Percentiles rank a stretch among this genome's conserved stretches.
Evolutionary conservation across 1,284 basidiomycete genomes (phyloP).

Genomic region (Inonotus hispidus): DNA sequence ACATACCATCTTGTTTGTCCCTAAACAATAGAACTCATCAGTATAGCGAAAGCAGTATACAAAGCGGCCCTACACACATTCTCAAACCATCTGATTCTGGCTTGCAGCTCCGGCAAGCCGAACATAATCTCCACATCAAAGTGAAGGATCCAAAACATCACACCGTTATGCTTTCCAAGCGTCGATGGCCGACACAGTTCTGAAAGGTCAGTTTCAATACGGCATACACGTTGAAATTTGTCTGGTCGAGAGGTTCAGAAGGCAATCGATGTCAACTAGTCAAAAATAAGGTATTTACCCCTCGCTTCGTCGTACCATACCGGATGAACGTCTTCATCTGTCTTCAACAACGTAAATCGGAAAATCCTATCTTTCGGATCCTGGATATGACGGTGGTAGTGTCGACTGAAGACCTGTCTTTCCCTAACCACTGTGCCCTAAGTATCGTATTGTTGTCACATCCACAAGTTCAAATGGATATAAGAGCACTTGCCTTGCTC

Average conservation of each 20-base stretch:
- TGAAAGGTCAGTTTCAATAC: conserved; percentile 68
- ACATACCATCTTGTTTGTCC: conserved; percentile 60
- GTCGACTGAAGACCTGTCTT: neutral
- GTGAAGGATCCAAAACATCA: conserved; percentile 71
- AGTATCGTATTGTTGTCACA: too few species aligned
- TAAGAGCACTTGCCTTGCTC: conserved; percentile 2
- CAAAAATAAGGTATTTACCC: too few species aligned
- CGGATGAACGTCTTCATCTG: neutral
- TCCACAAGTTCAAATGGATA: too few species aligned
- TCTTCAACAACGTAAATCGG: too few species aligned
- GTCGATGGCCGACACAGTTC: conserved; percentile 44
- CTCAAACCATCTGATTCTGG: conserved; percentile 75
- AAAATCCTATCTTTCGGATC: too few species aligned
- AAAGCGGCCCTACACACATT: conserved; percentile 40
- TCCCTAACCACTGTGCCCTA: neutral
- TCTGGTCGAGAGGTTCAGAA: too few species aligned
- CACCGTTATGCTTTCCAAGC: conserved; percentile 52
- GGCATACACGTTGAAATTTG: conserved; percentile 52
- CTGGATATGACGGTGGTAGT: neutral
- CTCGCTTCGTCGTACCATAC: conserved; percentile 12
- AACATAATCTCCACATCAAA: conserved; percentile 79
- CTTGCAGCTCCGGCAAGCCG: conserved; percentile 71
- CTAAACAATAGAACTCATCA: conserved; percentile 29
- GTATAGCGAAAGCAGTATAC: neutral
- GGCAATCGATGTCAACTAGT: too few species aligned